These are phyloP conservation scores for Fusarium sp. DNA, from an alignment of 2,329 filamentous ascomycete species.

Conservation along the genomic window DNA sequence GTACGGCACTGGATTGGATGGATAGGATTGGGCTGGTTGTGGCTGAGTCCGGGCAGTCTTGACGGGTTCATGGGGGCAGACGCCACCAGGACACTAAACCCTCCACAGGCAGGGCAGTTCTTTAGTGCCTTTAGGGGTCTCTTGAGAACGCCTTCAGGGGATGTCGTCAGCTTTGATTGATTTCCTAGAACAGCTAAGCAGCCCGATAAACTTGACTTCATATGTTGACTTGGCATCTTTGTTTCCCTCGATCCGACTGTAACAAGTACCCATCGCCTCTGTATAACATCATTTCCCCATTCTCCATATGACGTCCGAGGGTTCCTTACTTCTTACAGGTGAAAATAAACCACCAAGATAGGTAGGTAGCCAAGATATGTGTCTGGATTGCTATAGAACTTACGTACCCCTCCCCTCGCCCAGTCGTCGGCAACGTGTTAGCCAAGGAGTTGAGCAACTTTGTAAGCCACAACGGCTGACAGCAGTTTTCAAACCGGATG, in stretches of 20 bases:
- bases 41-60: conserved; percentile 29
- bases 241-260: conserved; percentile 1
- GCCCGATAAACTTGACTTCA: background rate
- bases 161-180: conserved; percentile 1
- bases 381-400: conserved; percentile 8
- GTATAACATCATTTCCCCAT: background rate
- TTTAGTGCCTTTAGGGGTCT: conserved; percentile 25
- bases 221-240: conserved; percentile 3
- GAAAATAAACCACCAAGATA: background rate
- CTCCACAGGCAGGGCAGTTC: conserved; percentile 6
- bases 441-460: conserved; percentile 19
- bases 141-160: conserved; percentile 2
- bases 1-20: conserved; percentile 12
- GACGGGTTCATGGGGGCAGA: conserved; percentile 15
- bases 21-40: conserved; percentile 38
- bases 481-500: conserved; percentile 26
- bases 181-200: background rate
- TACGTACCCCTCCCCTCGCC: conserved; percentile 19
- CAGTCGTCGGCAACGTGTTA: conserved; percentile 31
- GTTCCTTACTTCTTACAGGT: conserved; percentile 1
- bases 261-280: background rate
- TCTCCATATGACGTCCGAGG: background rate
- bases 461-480: conserved; percentile 34
- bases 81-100: conserved; percentile 17
- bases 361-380: background rate